Evolutionary conservation across 768 basidiomycete species (phyloP).

Genomic region (Rhizopogon rudus): DNA sequence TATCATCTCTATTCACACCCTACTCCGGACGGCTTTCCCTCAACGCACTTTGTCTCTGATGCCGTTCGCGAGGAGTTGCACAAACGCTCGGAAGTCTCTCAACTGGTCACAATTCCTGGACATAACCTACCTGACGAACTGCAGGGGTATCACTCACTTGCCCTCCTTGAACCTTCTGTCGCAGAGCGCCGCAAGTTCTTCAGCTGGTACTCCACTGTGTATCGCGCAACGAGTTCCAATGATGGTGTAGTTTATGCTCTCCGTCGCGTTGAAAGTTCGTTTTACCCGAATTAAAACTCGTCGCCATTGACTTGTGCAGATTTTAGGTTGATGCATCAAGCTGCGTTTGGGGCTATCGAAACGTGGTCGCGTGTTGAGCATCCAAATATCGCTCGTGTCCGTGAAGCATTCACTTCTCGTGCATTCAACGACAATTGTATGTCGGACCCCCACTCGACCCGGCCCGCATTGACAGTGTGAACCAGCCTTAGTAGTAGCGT

Average conservation of each 20-base stretch:
- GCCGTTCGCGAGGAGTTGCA: conserved; percentile 58
- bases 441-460: conserved; percentile 20
- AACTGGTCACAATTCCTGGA: conserved; percentile 34
- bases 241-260: conserved; percentile 80
- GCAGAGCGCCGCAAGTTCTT: conserved; percentile 68
- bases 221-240: conserved; percentile 69
- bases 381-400: conserved; percentile 77
- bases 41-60: conserved; percentile 85
- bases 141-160: conserved; percentile 85
- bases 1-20: conserved; percentile 88
- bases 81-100: conserved; percentile 39
- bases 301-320: conserved; percentile 39
- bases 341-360: conserved; percentile 79
- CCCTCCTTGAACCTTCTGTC: conserved; percentile 61
- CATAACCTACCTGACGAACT: conserved; percentile 77
- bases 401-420: conserved; percentile 93
- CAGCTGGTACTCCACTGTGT: conserved; percentile 80
- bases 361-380: conserved; percentile 82
- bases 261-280: conserved; percentile 80
- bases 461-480: not conserved
- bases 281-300: not conserved
- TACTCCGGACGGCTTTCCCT: conserved; percentile 49
- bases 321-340: conserved; percentile 76
- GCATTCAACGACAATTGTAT: conserved; percentile 90
- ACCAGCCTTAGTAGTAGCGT: conserved; percentile 85